Percentiles rank a stretch among this genome's conserved stretches.
Conservation (phyloP, 352 stramenopile species). For the Thalassiosira allenii region DNA sequence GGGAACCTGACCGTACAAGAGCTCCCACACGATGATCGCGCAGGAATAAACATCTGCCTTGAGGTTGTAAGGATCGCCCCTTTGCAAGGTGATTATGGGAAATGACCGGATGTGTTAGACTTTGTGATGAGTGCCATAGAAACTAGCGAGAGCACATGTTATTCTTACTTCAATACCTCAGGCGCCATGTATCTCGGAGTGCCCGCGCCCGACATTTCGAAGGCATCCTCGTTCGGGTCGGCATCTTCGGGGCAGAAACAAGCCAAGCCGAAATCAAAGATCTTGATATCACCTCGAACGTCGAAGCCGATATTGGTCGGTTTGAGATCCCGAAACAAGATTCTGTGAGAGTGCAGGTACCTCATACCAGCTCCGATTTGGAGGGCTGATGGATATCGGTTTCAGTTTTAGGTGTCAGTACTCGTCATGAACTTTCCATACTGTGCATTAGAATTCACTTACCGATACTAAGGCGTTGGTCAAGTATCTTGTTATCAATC, state of each 20-base stretch:
- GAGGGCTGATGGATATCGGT: constrained; percentile 13
- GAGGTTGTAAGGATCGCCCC: constrained; percentile 45
- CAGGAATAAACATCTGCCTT: constrained; percentile 65
- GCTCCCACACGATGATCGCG: constrained; percentile 39
- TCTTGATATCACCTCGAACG: constrained; percentile 41
- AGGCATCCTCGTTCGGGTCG: constrained; percentile 30
- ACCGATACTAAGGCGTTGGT: constrained; percentile 35
- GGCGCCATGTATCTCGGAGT: constrained; percentile 48
- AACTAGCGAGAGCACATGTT: too few relatives aligned
- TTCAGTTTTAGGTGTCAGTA: too few relatives aligned
- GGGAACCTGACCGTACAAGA: constrained; percentile 9
- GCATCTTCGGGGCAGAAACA: constrained; percentile 28
- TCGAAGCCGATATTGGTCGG: constrained; percentile 46
- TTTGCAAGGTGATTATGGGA: too few relatives aligned
- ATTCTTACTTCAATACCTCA: constrained; percentile 26
- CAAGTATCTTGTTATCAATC: too few relatives aligned
- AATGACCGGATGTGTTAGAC: too few relatives aligned
- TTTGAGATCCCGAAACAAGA: constrained; percentile 80
- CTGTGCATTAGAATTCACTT: constrained; percentile 2
- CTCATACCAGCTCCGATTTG: constrained; percentile 62
- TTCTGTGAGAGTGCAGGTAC: constrained; percentile 65
- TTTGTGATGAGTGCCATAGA: too few relatives aligned
- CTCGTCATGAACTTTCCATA: too few relatives aligned
- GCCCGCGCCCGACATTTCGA: constrained; percentile 45
- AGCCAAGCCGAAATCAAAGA: constrained; percentile 56